Percentiles rank a stretch among this genome's conserved stretches.
Evolutionary conservation across 371 early-diverging fungal species (phyloP).

Genomic region (Mortierella sp.): DNA sequence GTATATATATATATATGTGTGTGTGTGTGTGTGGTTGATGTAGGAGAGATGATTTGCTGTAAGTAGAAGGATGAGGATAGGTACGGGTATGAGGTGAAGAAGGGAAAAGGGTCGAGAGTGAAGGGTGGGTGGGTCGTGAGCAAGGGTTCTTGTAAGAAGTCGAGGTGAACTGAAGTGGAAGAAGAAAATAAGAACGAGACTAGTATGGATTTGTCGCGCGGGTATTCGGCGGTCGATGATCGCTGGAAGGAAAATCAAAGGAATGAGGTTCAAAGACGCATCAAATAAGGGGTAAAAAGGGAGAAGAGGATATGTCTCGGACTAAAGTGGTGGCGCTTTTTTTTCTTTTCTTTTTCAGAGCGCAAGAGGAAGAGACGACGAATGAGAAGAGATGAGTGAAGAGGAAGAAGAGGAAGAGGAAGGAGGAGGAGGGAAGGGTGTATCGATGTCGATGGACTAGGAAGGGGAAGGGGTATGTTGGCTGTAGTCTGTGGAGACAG

Average conservation of each 20-base stretch:
- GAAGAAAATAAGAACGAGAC: conserved; percentile 1
- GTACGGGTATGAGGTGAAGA: neutral
- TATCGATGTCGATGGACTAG: no score
- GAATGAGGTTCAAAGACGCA: neutral
- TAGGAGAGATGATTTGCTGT: neutral
- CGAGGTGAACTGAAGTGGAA: neutral
- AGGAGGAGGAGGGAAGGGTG: neutral
- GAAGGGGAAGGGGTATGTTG: neutral
- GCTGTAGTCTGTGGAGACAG: conserved; percentile 11
- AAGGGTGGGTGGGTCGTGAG: neutral
- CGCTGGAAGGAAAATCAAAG: neutral
- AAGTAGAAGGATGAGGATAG: neutral
- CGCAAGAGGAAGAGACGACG: neutral
- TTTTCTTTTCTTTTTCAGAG: neutral
- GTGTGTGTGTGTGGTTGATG: neutral
- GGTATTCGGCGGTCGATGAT: neutral
- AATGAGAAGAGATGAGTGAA: neutral
- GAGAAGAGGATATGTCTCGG: neutral
- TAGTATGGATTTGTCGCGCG: neutral
- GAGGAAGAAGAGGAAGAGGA: neutral
- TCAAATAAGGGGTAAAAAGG: neutral
- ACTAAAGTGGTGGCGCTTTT: neutral
- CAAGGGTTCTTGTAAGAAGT: neutral
- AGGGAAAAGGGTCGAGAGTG: neutral
- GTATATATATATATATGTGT: neutral